Conservation (phyloP, 768 basidiomycete genomes). For the Tulasnella sp. region DNA sequence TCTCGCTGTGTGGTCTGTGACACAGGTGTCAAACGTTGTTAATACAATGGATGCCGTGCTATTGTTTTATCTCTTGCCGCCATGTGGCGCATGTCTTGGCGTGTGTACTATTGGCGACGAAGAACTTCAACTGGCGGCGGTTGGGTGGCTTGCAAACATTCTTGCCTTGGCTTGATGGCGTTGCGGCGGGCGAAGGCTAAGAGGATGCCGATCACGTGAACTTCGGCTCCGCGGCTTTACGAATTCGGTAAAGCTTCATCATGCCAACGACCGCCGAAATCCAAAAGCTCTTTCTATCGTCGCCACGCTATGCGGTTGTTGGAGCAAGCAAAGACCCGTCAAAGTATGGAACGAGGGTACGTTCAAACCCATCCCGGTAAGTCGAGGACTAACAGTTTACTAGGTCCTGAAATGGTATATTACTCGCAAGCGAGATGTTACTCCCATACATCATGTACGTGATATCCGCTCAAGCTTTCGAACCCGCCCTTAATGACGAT, state of each 20-base stretch:
- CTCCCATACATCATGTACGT: slow-evolving; percentile 64
- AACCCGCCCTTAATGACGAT: background rate
- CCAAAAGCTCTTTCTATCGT: slow-evolving; percentile 38
- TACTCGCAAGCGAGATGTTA: slow-evolving; percentile 47
- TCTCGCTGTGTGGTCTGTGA: background rate
- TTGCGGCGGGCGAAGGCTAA: background rate
- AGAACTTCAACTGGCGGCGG: background rate
- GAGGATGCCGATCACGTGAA: background rate
- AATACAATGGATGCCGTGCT: background rate
- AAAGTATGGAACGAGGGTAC: slow-evolving; percentile 71
- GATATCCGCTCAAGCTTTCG: background rate
- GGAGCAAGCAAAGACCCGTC: slow-evolving; percentile 72
- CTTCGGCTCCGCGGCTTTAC: background rate
- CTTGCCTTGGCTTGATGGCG: background rate
- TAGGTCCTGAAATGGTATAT: slow-evolving; percentile 77
- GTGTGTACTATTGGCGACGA: background rate
- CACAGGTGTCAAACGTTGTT: background rate
- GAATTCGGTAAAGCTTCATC: background rate
- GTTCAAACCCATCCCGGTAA: slow-evolving; percentile 10
- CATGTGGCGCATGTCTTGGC: background rate
- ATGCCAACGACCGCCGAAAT: slow-evolving; percentile 27
- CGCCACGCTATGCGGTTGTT: slow-evolving; percentile 54
- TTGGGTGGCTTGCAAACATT: background rate
- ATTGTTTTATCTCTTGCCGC: background rate
- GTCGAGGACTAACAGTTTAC: background rate